Percentiles rank a stretch among this genome's conserved stretches.
Evolutionary conservation across 2,329 filamentous ascomycete species (phyloP).

Genomic region (Monosporascus sp.): DNA sequence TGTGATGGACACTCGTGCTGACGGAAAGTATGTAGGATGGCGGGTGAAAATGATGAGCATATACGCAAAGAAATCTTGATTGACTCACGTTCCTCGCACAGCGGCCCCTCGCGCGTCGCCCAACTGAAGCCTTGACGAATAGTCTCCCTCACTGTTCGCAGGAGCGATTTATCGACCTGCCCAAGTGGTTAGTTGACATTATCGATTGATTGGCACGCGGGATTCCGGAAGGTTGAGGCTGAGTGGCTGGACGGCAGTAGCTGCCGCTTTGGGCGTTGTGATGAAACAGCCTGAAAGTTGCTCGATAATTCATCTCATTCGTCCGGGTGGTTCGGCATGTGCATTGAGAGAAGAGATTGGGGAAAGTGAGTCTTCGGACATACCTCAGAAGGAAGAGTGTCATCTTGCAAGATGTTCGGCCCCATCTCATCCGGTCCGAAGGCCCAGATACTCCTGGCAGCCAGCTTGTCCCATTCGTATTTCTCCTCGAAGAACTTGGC

Average conservation of each 20-base stretch:
- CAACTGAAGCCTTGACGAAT: constrained; percentile 96
- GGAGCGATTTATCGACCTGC: constrained; percentile 83
- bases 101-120: constrained; percentile 89
- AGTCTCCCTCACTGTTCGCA: constrained; percentile 83
- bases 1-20: no score
- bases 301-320: no score
- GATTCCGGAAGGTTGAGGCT: constrained; percentile 20
- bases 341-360: no score
- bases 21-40: constrained; percentile 8
- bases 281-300: constrained; percentile 12
- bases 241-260: constrained; percentile 11
- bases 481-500: constrained; percentile 97
- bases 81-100: constrained; percentile 91
- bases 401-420: constrained; percentile 93
- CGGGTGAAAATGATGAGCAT: constrained; percentile 4
- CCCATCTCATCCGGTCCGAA: constrained; percentile 95
- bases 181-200: constrained; percentile 27
- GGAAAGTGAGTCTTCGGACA: constrained; percentile 22
- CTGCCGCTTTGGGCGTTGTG: constrained; percentile 17
- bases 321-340: no score
- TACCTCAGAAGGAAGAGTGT: constrained; percentile 85
- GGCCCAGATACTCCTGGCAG: constrained; percentile 94
- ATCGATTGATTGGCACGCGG: constrained; percentile 5
- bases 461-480: constrained; percentile 94
- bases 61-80: constrained; percentile 13